Conservation (phyloP, 192 early-diverging fungal genomes). For the Backusella liffmaniae region DNA sequence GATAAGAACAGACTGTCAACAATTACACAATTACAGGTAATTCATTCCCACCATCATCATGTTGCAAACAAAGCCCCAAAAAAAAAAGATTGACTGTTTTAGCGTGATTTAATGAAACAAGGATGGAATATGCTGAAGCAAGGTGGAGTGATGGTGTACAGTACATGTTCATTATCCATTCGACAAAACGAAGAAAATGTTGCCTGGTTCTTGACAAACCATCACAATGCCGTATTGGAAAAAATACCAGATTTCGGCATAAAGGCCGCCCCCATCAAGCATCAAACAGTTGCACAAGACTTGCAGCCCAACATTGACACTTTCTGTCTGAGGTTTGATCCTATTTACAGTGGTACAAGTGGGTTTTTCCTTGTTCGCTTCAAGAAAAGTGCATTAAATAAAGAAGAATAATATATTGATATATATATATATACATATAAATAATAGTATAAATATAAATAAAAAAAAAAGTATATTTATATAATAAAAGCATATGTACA, state of each 20-base stretch:
- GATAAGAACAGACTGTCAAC: slow-evolving; percentile 56
- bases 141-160: slow-evolving; percentile 86
- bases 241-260: slow-evolving; percentile 43
- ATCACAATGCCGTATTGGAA: slow-evolving; percentile 52
- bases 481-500: not conserved
- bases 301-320: slow-evolving; percentile 22
- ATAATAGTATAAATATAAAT: too few species aligned
- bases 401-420: not conserved
- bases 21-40: slow-evolving; percentile 64
- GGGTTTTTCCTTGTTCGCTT: slow-evolving; percentile 84
- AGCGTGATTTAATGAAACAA: slow-evolving; percentile 68
- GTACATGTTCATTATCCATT: slow-evolving; percentile 73
- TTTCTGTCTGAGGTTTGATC: slow-evolving; percentile 65
- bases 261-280: slow-evolving; percentile 24
- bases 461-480: not conserved
- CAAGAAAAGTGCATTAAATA: slow-evolving; percentile 45
- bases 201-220: slow-evolving; percentile 66
- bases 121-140: slow-evolving; percentile 73
- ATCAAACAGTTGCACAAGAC: slow-evolving; percentile 16
- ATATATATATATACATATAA: not conserved
- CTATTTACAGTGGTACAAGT: slow-evolving; percentile 61
- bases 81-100: not conserved
- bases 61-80: not conserved
- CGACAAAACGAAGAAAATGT: slow-evolving; percentile 89
- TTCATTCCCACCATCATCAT: too few species aligned